Evolutionary conservation across 2,329 filamentous ascomycete species (phyloP), one percentile per base, ranked within the genome.

Genomic region (Fusarium tuaranense): DNA sequence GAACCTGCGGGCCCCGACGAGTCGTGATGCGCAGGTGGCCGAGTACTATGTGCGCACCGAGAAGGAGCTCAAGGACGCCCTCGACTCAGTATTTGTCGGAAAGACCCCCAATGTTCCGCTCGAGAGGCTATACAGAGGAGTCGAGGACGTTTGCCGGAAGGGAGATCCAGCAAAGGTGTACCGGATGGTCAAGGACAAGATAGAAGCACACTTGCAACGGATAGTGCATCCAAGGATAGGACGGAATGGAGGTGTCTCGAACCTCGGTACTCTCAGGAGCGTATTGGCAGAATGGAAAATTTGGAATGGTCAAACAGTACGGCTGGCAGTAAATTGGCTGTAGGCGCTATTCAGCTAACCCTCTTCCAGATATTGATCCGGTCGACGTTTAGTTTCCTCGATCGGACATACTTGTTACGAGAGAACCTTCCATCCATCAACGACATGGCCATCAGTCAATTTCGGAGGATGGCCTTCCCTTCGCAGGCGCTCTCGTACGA

Each of bases 321-420:
- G 90, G 39, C 44, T 22, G 7, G 3, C 32, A 20, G 44, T 27
- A 7, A 22, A 34, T 12, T 62, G 13, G 16, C 30, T 44, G 22
- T 48, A 10, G 12, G 14, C 36, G 20, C 27, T 65, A 77, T 36
- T 73, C 69, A 51, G 63, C 44, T 65, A 41, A 68, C 62, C 36
- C 18, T 20, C n/a, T 27, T 30, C 10, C 57, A 95, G 92, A 89
- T 92, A 74, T 92, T 92, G 16, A 90, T 99, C 63, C 91, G 95
- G 59, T 96, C 94, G 73, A 93, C 97, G 44, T 98, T 98, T 84
- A 97, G 95, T 84, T 99, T 95, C 80, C 89, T 99, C 74, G 96
- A 99, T 81, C 92, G 97, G 72, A 94, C 95, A 3, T 98, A 95
- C 80, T 88, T 99, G 9, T 86, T 98, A 3, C 92, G 93, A 67